Evolutionary conservation across 306 rosid species (phyloP).

Genomic region (Trifolium pratense): DNA sequence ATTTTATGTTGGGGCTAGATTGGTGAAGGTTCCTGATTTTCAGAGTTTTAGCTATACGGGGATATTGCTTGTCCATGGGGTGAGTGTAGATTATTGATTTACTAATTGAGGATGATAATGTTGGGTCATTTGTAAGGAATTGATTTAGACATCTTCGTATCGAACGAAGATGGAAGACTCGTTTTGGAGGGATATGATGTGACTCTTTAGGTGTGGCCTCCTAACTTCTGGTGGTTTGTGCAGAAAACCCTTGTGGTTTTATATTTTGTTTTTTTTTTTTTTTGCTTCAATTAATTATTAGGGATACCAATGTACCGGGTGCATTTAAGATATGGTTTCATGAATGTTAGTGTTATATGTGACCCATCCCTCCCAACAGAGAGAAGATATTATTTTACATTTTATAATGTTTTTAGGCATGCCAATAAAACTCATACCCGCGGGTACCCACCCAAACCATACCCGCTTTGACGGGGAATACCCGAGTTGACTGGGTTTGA

Average conservation of each 20-base stretch:
- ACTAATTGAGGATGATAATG: slow-evolving; percentile 69
- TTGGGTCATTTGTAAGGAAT: slow-evolving; percentile 60
- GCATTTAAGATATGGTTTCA: slow-evolving; percentile 50
- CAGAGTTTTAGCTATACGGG: slow-evolving; percentile 53
- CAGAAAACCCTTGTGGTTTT: slow-evolving; percentile 67
- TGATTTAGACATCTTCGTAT: slow-evolving; percentile 44
- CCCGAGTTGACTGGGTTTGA: too few species aligned
- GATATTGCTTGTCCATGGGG: slow-evolving; percentile 54
- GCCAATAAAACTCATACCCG: too few species aligned
- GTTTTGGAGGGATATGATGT: slow-evolving; percentile 48
- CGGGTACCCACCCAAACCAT: too few species aligned
- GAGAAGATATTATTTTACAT: neutral
- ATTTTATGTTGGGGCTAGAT: slow-evolving; percentile 56
- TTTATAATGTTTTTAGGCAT: too few species aligned
- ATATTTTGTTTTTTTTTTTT: slow-evolving; percentile 50
- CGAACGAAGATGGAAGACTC: slow-evolving; percentile 53
- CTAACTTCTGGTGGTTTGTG: slow-evolving; percentile 73
- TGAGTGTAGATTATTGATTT: slow-evolving; percentile 80
- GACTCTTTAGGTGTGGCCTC: slow-evolving; percentile 69
- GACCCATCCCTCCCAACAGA: slow-evolving; percentile 10
- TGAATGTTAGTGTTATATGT: slow-evolving; percentile 29
- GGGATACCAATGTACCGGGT: slow-evolving; percentile 48
- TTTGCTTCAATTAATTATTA: slow-evolving; percentile 34
- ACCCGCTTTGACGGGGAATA: too few species aligned
- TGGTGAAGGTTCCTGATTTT: slow-evolving; percentile 53